phyloP scores from a whole-genome alignment of 257 asterid species.

The Galeopsis tetrahit region DNA sequence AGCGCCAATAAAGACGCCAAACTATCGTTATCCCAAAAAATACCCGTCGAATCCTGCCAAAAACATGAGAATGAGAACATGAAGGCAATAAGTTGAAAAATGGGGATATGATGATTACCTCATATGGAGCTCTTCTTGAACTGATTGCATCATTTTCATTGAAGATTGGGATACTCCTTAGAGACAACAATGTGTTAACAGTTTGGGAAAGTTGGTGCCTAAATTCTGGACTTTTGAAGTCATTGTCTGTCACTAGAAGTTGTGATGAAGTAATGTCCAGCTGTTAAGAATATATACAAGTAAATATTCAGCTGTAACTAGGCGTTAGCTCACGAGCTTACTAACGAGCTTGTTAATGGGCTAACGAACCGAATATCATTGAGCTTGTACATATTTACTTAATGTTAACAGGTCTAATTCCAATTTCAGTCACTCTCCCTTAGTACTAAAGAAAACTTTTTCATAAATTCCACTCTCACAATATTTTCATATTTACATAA shows the following conservation, averaged over 20 bases:
- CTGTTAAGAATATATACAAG: constrained; percentile 42
- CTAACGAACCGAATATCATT: no score
- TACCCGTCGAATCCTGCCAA: constrained; percentile 87
- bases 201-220: constrained; percentile 70
- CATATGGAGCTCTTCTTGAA: constrained; percentile 81
- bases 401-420: no score
- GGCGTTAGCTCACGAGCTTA: no score
- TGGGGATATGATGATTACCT: constrained; percentile 46
- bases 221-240: constrained; percentile 68
- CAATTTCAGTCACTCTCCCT: no score
- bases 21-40: constrained; percentile 90
- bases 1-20: constrained; percentile 76
- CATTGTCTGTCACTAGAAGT: constrained; percentile 83
- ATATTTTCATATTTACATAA: no score
- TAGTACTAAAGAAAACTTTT: no score
- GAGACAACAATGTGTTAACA: constrained; percentile 57
- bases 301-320: no score
- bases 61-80: neutral
- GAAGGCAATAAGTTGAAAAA: neutral
- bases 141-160: constrained; percentile 87
- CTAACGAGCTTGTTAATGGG: no score
- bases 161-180: constrained; percentile 77
- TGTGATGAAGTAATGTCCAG: constrained; percentile 81
- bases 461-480: neutral
- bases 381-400: no score